Evolutionary conservation across 768 basidiomycete species (phyloP).

Genomic region (Suillus ampliporus): DNA sequence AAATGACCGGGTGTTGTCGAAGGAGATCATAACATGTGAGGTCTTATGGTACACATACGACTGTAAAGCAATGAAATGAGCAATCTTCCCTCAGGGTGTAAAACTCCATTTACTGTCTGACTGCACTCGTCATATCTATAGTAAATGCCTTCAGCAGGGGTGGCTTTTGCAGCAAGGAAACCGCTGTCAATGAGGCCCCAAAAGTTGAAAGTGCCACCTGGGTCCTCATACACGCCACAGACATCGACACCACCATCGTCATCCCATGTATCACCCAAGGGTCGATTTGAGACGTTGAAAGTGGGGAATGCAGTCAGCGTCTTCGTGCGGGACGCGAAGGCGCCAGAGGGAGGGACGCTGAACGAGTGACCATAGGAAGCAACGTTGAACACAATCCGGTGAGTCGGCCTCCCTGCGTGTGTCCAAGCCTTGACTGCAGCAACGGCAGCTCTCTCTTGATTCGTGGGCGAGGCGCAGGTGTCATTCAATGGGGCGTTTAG

Average conservation of each 20-base stretch:
- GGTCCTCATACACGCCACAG: conserved; percentile 56
- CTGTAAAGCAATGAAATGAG: conserved; percentile 40
- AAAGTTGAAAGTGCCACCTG: conserved; percentile 62
- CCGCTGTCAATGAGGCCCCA: conserved; percentile 64
- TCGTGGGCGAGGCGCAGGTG: conserved; percentile 62
- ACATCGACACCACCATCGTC: conserved; percentile 50
- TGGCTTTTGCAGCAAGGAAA: conserved; percentile 46
- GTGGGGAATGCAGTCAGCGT: conserved; percentile 52
- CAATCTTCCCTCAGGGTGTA: neutral
- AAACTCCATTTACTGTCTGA: conserved; percentile 62
- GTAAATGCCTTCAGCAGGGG: conserved; percentile 49
- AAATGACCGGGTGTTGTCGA: conserved; percentile 66
- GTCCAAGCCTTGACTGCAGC: conserved; percentile 77
- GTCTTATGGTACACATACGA: conserved; percentile 68
- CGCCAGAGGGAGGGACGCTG: conserved; percentile 43
- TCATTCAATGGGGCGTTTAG: conserved; percentile 85
- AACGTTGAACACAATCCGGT: conserved; percentile 79
- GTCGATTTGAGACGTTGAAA: conserved; percentile 51
- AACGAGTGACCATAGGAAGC: conserved; percentile 85
- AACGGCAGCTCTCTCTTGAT: conserved; percentile 77
- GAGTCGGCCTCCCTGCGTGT: conserved; percentile 73
- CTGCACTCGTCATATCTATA: conserved; percentile 69
- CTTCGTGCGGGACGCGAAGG: conserved; percentile 40
- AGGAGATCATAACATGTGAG: conserved; percentile 65
- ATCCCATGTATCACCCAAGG: conserved; percentile 64